A percentile compares a stretch with the other conserved stretches of the same genome.
These are phyloP conservation scores for Erysimum cheiri DNA, from an alignment of 441 rosid genomes.

Conservation along the genomic window DNA sequence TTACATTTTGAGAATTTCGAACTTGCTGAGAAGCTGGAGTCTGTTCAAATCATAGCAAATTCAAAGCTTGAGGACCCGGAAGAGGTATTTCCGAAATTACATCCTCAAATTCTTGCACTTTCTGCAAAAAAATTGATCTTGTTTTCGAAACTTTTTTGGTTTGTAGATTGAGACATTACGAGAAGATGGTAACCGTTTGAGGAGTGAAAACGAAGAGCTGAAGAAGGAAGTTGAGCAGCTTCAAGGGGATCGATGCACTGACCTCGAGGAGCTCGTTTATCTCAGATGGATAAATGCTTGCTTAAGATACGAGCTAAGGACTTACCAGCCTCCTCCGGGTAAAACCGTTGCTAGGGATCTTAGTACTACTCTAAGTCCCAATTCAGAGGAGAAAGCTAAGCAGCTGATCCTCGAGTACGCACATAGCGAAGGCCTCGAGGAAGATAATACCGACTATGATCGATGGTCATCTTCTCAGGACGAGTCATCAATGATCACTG, in stretches of 20 bases:
- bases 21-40: slow-evolving; percentile 60
- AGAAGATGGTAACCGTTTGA: slow-evolving; percentile 49
- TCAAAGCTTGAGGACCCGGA: slow-evolving; percentile 64
- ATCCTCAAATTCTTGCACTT: not conserved
- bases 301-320: slow-evolving; percentile 77
- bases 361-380: slow-evolving; percentile 77
- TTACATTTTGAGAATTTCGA: slow-evolving; percentile 73
- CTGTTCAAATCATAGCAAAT: slow-evolving; percentile 63
- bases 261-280: slow-evolving; percentile 78
- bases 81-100: slow-evolving; percentile 44
- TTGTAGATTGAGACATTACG: slow-evolving; percentile 60
- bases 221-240: slow-evolving; percentile 67
- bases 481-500: slow-evolving; percentile 60
- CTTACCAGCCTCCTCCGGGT: slow-evolving; percentile 64
- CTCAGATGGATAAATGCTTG: slow-evolving; percentile 94
- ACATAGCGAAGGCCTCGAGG: slow-evolving; percentile 54
- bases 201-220: slow-evolving; percentile 63
- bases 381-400: slow-evolving; percentile 82
- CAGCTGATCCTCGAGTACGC: slow-evolving; percentile 81
- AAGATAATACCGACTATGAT: slow-evolving; percentile 59
- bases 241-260: slow-evolving; percentile 66
- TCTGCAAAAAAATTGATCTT: not conserved
- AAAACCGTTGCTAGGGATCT: slow-evolving; percentile 85
- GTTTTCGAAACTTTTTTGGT: not conserved
- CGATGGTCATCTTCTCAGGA: slow-evolving; percentile 65